Evolutionary conservation across 352 stramenopile species (phyloP), one percentile per base, ranked within the genome.

Genomic region (Globisporangium camurandrum): DNA sequence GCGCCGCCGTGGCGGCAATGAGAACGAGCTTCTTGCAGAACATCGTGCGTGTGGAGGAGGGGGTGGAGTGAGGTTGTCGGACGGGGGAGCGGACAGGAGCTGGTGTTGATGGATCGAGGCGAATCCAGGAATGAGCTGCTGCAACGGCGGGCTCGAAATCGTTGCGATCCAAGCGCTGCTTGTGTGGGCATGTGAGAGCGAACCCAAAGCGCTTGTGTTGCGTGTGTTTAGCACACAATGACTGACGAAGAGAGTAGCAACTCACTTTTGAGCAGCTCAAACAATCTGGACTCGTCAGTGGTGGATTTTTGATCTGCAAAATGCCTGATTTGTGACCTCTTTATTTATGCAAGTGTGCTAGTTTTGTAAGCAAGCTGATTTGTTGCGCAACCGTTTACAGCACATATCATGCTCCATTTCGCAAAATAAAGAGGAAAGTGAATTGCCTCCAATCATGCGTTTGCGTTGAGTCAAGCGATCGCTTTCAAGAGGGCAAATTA

Each of bases 31-130:
- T 66, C 55, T 72, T 72, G 51, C 39, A 27, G 20, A 69, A 49
- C 62, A 75, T 75, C n/a, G n/a, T n/a, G n/a, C n/a, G n/a, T n/a
- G n/a, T n/a, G n/a, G n/a, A n/a, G n/a, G n/a, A n/a, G n/a, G n/a
- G n/a, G 42, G 57, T 67, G 48, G 28, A 20, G 20, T 16, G n/a
- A n/a, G n/a, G n/a, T n/a, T n/a, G n/a, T n/a, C 45, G 51, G 36
- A 22, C 23, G 11, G 30, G 24, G 37, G 23, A 19, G 48, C 44
- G 49, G n/a, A 47, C 40, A n/a, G 36, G 23, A 28, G 12, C 4
- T 34, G 50, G 60, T 59, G 64, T 67, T 46, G 44, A 67, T 44
- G 43, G 67, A 45, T 73, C 30, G 61, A 61, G 45, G 41, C 11
- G 19, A 34, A 34, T 34, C 30, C 30, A 11, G 30, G 12, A 43